Evolutionary conservation across 257 asterid species (phyloP).

Genomic region (Solanum sejunctum): DNA sequence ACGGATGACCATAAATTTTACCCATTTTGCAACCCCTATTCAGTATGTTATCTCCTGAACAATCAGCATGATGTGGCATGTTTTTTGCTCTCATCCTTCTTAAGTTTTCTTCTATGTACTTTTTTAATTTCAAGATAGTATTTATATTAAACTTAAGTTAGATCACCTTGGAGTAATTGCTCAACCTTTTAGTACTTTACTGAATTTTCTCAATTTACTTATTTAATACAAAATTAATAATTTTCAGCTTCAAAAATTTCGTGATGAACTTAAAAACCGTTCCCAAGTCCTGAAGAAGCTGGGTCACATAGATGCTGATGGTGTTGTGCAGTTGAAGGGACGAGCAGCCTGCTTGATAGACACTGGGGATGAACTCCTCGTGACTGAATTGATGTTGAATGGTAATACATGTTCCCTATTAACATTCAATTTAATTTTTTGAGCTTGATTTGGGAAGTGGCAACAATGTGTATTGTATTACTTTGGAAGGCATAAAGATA

Average conservation of each 20-base stretch:
- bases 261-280: slow-evolving; percentile 92
- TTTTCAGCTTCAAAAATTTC: slow-evolving; percentile 92
- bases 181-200: not conserved
- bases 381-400: slow-evolving; percentile 92
- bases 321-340: slow-evolving; percentile 90
- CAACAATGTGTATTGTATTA: not conserved
- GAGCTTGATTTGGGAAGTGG: not conserved
- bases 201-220: not conserved
- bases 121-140: not conserved
- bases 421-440: not conserved
- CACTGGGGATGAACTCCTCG: slow-evolving; percentile 98
- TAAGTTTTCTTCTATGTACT: not conserved
- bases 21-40: no score
- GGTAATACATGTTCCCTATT: slow-evolving; percentile 25
- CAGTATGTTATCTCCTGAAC: not conserved
- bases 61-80: not conserved
- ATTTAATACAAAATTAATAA: not conserved
- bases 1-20: no score
- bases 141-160: not conserved
- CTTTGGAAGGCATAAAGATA: not conserved
- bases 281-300: slow-evolving; percentile 84
- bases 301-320: slow-evolving; percentile 84
- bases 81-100: not conserved
- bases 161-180: not conserved
- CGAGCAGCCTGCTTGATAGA: slow-evolving; percentile 98